A percentile compares a stretch with the other conserved stretches of the same genome.
phyloP scores from a whole-genome alignment of 2,329 filamentous ascomycete genomes.

The Cryphonectria nitschkei region DNA sequence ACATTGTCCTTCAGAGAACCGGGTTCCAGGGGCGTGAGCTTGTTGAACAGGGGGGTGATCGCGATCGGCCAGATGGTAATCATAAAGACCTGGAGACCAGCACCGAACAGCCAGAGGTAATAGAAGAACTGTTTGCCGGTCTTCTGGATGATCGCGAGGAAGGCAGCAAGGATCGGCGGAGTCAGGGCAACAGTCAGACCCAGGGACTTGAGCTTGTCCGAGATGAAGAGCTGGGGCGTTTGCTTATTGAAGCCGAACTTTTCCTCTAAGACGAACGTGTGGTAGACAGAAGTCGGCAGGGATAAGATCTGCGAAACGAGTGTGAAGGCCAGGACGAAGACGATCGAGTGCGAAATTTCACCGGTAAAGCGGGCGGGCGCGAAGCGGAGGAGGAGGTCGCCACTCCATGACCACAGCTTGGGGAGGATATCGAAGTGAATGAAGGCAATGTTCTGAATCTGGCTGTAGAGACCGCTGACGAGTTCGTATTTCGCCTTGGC shows the following conservation, averaged over 20 bases:
- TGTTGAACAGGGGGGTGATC: constrained; percentile 97
- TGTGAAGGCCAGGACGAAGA: constrained; percentile 89
- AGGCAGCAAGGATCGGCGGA: constrained; percentile 86
- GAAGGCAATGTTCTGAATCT: constrained; percentile 85
- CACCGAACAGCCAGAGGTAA: constrained; percentile 93
- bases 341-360: constrained; percentile 90
- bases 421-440: constrained; percentile 91
- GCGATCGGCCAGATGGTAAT: constrained; percentile 95
- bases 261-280: constrained; percentile 94
- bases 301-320: constrained; percentile 79
- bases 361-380: constrained; percentile 80
- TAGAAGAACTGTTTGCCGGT: constrained; percentile 96
- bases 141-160: constrained; percentile 91
- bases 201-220: constrained; percentile 90
- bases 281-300: constrained; percentile 84
- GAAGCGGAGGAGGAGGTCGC: constrained; percentile 72
- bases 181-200: constrained; percentile 78
- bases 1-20: constrained; percentile 87
- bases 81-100: constrained; percentile 87
- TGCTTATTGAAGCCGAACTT: constrained; percentile 99
- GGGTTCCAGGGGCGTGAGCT: constrained; percentile 87
- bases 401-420: constrained; percentile 84
- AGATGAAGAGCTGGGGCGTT: constrained; percentile 84
- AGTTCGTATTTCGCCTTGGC: constrained; percentile 92
- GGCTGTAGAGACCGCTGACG: constrained; percentile 78